These are phyloP conservation scores for Vaccinium corymbosum DNA, from an alignment of 148 eudicot genomes.

Conservation along the genomic window DNA sequence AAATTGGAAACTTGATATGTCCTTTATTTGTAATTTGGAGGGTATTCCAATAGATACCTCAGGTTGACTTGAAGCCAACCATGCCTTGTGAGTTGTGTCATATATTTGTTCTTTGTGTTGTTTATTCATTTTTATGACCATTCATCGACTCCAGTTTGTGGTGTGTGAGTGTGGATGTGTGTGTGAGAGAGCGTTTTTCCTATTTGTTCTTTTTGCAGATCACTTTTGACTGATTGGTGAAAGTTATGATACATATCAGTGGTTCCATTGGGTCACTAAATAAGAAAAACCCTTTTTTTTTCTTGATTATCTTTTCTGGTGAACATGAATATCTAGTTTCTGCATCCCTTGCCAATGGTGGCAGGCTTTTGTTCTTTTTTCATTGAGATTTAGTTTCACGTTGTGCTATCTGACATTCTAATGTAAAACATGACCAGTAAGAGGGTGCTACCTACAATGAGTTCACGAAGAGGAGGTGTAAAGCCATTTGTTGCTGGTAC, in stretches of 20 bases:
- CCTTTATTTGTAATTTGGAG: no score
- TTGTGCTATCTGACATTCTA: not conserved
- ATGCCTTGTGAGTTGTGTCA: not conserved
- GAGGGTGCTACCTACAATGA: conserved; percentile 23
- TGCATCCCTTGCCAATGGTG: not conserved
- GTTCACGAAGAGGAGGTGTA: conserved; percentile 20
- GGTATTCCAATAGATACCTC: no score
- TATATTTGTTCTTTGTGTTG: not conserved
- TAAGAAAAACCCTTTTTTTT: not conserved
- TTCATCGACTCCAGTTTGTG: not conserved
- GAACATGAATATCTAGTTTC: not conserved
- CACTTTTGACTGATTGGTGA: not conserved
- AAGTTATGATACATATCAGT: not conserved
- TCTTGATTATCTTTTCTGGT: not conserved
- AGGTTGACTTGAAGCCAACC: no score
- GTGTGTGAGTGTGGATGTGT: no score
- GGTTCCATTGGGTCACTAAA: not conserved
- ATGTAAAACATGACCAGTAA: not conserved
- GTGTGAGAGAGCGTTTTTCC: not conserved
- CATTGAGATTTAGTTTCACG: not conserved
- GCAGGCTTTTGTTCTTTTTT: not conserved
- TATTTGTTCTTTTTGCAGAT: not conserved
- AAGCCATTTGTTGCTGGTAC: conserved; percentile 12
- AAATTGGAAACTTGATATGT: no score
- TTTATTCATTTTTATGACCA: not conserved